Evolutionary conservation across 139 green algal genomes (phyloP).

Genomic region (Chlorella vulgaris): DNA sequence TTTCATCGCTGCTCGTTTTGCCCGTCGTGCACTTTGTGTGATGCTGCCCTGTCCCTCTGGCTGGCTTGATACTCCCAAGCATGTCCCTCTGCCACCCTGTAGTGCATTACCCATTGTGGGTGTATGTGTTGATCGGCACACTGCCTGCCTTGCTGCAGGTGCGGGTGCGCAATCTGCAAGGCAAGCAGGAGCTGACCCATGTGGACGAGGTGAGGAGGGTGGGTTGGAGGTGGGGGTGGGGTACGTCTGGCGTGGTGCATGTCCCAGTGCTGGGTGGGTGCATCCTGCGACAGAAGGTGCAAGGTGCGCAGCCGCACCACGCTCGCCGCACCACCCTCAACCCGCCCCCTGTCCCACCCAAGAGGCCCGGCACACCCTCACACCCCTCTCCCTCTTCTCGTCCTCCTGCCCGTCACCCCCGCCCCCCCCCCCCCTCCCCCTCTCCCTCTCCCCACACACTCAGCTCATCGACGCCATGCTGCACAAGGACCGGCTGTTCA

Average conservation of each 20-base stretch:
- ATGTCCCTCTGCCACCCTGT: neutral
- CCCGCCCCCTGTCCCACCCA: too few relatives aligned
- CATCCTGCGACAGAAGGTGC: too few relatives aligned
- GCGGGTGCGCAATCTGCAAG: conserved; percentile 56
- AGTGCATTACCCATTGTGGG: neutral
- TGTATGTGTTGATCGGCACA: neutral
- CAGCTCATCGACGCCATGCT: conserved; percentile 89
- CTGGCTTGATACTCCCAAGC: too few relatives aligned
- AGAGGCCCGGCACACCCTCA: too few relatives aligned
- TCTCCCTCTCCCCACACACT: neutral
- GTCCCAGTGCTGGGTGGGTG: neutral
- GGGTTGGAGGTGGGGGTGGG: neutral
- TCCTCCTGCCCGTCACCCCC: too few relatives aligned
- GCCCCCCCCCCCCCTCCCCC: neutral
- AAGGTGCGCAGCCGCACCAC: too few relatives aligned
- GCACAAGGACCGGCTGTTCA: conserved; percentile 89
- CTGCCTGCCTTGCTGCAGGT: conserved; percentile 1
- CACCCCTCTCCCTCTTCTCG: too few relatives aligned
- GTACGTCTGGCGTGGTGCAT: neutral
- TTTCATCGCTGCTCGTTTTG: too few relatives aligned
- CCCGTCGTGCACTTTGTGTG: too few relatives aligned
- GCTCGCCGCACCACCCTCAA: too few relatives aligned
- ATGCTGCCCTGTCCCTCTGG: too few relatives aligned
- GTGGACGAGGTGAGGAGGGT: conserved; percentile 76
- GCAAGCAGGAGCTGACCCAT: conserved; percentile 75